phyloP scores from a whole-genome alignment of 768 basidiomycete genomes.

The Boletus speciosus region DNA sequence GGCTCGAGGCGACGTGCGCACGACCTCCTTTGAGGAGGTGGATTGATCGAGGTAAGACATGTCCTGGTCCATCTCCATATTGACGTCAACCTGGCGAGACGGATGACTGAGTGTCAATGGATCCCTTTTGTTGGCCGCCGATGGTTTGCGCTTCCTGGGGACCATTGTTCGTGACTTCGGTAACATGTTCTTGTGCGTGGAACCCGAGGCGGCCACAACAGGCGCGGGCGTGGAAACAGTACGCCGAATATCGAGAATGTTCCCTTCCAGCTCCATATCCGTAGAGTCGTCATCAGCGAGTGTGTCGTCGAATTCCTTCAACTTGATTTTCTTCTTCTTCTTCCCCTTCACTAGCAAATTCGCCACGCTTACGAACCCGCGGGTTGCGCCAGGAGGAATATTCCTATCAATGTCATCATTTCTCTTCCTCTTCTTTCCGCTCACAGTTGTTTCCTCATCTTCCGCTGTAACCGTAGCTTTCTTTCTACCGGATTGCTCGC shows the following conservation, averaged over 20 bases:
- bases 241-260: conserved; percentile 46
- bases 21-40: not conserved
- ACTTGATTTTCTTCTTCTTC: conserved; percentile 41
- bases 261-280: conserved; percentile 64
- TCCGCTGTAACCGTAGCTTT: conserved; percentile 22
- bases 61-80: conserved; percentile 53
- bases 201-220: conserved; percentile 28
- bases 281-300: conserved; percentile 64
- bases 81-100: conserved; percentile 43
- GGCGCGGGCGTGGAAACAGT: conserved; percentile 52
- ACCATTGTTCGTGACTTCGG: conserved; percentile 46
- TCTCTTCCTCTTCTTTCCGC: conserved; percentile 62
- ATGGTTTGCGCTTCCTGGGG: conserved; percentile 19
- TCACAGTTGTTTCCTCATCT: conserved; percentile 29
- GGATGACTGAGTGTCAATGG: conserved; percentile 40
- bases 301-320: conserved; percentile 44
- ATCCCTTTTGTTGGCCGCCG: conserved; percentile 23
- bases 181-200: conserved; percentile 37
- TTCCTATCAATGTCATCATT: conserved; percentile 66
- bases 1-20: conserved; percentile 8
- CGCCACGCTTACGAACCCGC: conserved; percentile 68
- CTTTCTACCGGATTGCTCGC: conserved; percentile 42
- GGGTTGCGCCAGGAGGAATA: conserved; percentile 68
- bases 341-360: conserved; percentile 56
- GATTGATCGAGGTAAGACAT: conserved; percentile 18